phyloP scores from a whole-genome alignment of 2,329 filamentous ascomycete species.

The Monilinia vaccinii-corymbosi region DNA sequence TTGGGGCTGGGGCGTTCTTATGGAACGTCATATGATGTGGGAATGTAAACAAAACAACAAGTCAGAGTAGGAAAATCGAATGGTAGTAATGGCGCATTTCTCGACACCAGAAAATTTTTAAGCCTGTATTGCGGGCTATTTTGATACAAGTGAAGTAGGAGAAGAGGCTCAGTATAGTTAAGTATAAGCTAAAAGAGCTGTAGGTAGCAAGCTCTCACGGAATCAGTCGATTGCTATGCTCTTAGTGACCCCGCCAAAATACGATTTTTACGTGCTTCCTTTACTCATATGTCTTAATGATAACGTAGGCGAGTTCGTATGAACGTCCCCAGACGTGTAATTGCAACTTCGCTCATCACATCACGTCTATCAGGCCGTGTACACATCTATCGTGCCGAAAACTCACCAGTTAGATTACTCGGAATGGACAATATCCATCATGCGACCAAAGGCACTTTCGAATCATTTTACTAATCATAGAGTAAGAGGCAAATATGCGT shows the following conservation, averaged over 20 bases:
- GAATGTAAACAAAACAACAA: not conserved
- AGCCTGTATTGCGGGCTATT: not conserved
- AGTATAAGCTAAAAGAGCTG: not conserved
- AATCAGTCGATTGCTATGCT: not conserved
- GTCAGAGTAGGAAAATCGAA: not conserved
- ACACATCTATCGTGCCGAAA: not conserved
- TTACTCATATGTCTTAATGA: not conserved
- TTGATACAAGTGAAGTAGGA: not conserved
- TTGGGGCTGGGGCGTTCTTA: not conserved
- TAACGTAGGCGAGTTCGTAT: not conserved
- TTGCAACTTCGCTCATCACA: not conserved
- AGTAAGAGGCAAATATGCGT: not conserved
- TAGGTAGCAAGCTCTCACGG: no score
- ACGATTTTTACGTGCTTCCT: not conserved
- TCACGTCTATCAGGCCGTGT: not conserved
- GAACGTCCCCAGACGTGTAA: not conserved
- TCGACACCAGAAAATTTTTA: not conserved
- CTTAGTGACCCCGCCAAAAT: not conserved
- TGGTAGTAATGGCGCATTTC: not conserved
- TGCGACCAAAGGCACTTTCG: not conserved
- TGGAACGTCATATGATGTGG: not conserved
- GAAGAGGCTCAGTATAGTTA: not conserved
- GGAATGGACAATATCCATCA: not conserved
- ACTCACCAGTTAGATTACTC: not conserved
- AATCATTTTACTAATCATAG: not conserved